Percentiles rank a stretch among this genome's conserved stretches.
Evolutionary conservation across 352 stramenopile species (phyloP).

Genomic region (Phytophthora macrochlamydospora): DNA sequence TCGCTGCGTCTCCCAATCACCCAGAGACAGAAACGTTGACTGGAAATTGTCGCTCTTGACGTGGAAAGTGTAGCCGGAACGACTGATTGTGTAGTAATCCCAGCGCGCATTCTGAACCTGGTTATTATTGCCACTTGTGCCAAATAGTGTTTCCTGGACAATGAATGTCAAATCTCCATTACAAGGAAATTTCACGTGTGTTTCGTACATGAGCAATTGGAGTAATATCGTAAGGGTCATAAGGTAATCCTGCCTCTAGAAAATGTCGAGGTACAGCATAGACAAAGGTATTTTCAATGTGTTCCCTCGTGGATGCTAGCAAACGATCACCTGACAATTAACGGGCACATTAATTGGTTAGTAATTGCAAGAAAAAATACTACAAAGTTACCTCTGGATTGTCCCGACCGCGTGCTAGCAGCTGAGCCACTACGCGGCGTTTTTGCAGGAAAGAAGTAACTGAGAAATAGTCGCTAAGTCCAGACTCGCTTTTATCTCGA

Average conservation of each 20-base stretch:
- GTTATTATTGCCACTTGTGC: slow-evolving; percentile 22
- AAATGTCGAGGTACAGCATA: slow-evolving; percentile 70
- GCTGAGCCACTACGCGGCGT: slow-evolving; percentile 12
- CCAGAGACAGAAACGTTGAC: slow-evolving; percentile 45
- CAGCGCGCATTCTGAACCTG: slow-evolving; percentile 39
- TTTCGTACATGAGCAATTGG: slow-evolving; percentile 57
- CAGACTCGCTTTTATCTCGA: slow-evolving; percentile 21
- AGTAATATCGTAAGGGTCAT: slow-evolving; percentile 76
- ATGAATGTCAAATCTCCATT: too few species aligned
- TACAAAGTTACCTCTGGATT: slow-evolving; percentile 20
- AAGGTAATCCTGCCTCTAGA: slow-evolving; percentile 44
- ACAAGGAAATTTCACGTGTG: background rate
- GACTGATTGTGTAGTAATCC: slow-evolving; percentile 79
- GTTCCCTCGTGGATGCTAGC: slow-evolving; percentile 21
- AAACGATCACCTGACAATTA: slow-evolving; percentile 14
- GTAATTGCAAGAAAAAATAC: background rate
- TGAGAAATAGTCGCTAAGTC: slow-evolving; percentile 20
- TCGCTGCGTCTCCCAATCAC: slow-evolving; percentile 62
- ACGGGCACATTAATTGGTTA: background rate
- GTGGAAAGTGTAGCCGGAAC: slow-evolving; percentile 64
- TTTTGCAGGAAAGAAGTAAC: slow-evolving; percentile 14
- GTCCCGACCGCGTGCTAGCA: slow-evolving; percentile 7
- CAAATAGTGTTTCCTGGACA: slow-evolving; percentile 28
- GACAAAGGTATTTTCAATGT: slow-evolving; percentile 53
- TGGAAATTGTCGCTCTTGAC: slow-evolving; percentile 50